Percentiles rank a stretch among this genome's conserved stretches.
Evolutionary conservation across 345 rosid species (phyloP).

Genomic region (Salix arbutifolia): DNA sequence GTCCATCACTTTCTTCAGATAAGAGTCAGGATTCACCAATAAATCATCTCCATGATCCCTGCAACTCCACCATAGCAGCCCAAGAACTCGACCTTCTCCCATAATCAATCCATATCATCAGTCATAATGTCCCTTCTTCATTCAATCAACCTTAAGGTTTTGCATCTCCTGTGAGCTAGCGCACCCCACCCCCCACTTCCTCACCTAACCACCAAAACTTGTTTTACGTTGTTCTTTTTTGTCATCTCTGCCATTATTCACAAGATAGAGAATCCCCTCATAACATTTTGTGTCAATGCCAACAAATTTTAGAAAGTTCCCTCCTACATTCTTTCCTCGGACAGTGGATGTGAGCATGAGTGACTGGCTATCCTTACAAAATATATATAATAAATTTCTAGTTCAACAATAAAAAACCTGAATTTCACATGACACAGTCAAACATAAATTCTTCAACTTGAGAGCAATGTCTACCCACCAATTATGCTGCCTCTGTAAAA

Average conservation of each 20-base stretch:
- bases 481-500: too few species aligned
- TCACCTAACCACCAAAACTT: neutral
- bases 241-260: neutral
- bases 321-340: neutral
- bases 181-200: neutral
- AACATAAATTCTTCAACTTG: too few species aligned
- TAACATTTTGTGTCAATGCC: neutral
- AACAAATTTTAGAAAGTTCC: neutral
- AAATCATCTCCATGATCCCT: neutral
- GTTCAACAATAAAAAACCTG: too few species aligned
- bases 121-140: neutral
- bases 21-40: neutral
- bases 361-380: too few species aligned
- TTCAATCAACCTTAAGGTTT: neutral
- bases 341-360: too few species aligned
- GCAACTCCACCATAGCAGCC: neutral
- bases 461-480: too few species aligned
- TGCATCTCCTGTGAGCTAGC: too few species aligned
- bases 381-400: too few species aligned
- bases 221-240: neutral
- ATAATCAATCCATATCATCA: neutral
- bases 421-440: too few species aligned
- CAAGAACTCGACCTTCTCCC: neutral
- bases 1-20: neutral
- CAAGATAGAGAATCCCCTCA: neutral